These are phyloP conservation scores for Coemansia sp. DNA, from an alignment of 192 early-diverging fungal genomes.

Conservation along the genomic window DNA sequence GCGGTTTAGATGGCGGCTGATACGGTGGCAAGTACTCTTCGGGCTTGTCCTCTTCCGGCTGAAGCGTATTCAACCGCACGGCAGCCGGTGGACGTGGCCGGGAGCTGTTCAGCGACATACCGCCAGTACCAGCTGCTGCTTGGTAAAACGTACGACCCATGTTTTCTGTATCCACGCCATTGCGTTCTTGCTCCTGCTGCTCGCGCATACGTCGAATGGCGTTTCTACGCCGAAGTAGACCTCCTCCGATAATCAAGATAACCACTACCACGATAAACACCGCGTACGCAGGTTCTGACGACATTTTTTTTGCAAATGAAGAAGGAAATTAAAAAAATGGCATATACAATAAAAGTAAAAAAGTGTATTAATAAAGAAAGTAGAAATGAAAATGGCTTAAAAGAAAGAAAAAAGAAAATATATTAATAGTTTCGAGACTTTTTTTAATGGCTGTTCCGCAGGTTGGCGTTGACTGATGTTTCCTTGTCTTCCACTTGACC, in stretches of 20 bases:
- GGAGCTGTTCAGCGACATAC: background rate
- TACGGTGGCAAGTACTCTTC: slow-evolving; percentile 36
- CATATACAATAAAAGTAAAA: background rate
- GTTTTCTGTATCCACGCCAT: background rate
- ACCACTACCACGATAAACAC: slow-evolving; percentile 11
- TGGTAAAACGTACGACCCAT: background rate
- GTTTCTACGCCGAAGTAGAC: slow-evolving; percentile 14
- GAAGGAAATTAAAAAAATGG: too few relatives aligned
- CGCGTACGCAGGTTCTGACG: slow-evolving; percentile 14
- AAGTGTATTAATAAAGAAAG: too few relatives aligned
- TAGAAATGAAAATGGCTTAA: too few relatives aligned
- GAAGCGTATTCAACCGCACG: background rate
- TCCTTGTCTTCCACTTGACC: too few relatives aligned
- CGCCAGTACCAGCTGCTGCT: background rate
- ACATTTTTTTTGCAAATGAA: too few relatives aligned
- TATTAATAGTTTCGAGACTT: too few relatives aligned
- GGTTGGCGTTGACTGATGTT: too few relatives aligned
- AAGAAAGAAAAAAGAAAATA: slow-evolving; percentile 6
- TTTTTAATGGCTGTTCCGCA: too few relatives aligned
- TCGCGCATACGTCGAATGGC: background rate
- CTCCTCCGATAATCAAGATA: slow-evolving; percentile 1
- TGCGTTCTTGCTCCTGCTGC: slow-evolving; percentile 6
- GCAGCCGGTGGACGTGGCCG: background rate
- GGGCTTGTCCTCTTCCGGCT: slow-evolving; percentile 5
- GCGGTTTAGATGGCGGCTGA: slow-evolving; percentile 5